Evolutionary conservation across 192 early-diverging fungal genomes (phyloP), one percentile per base, ranked within the genome.

Genomic region (Phlyctochytrium bullatum): DNA sequence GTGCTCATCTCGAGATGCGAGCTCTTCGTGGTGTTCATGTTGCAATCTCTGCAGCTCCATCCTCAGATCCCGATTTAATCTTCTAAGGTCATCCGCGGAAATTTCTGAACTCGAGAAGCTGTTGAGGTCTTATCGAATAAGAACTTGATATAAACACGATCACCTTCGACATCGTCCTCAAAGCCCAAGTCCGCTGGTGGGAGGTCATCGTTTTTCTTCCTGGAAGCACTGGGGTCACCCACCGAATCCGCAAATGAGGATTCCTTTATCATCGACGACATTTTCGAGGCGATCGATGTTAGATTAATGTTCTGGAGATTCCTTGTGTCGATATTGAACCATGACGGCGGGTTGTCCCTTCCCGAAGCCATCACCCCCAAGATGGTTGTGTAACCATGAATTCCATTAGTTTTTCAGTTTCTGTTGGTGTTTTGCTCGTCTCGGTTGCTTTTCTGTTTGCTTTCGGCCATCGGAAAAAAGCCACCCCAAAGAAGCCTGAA

Each of bases 281-380:
- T 25, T 28, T 57, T 57, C 14, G 54, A 57, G 25, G 54, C 54
- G 12, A 57, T 24, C 27, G 54, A 57, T 14, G 54, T 25, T 6
- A 57, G 54, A 25, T 57, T 57, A 25, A 57, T 57, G 54, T 27
- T 57, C 54, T 27, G 54, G 12, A 27, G 25, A 57, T 57, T n/a
- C n/a, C n/a, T n/a, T n/a, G n/a, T n/a, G n/a, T n/a, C n/a, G n/a
- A n/a, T n/a, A n/a, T n/a, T n/a, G n/a, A n/a, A n/a, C n/a, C n/a
- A n/a, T n/a, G n/a, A n/a, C n/a, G n/a, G n/a, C n/a, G n/a, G n/a
- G n/a, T n/a, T n/a, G n/a, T n/a, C n/a, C n/a, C n/a, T n/a, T n/a
- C n/a, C n/a, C n/a, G n/a, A n/a, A n/a, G n/a, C n/a, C n/a, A n/a
- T n/a, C n/a, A n/a, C n/a, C n/a, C n/a, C n/a, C n/a, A n/a, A n/a